Base-by-base conservation (phyloP, 192 early-diverging fungal species). In the Coemansia sp. region DNA sequence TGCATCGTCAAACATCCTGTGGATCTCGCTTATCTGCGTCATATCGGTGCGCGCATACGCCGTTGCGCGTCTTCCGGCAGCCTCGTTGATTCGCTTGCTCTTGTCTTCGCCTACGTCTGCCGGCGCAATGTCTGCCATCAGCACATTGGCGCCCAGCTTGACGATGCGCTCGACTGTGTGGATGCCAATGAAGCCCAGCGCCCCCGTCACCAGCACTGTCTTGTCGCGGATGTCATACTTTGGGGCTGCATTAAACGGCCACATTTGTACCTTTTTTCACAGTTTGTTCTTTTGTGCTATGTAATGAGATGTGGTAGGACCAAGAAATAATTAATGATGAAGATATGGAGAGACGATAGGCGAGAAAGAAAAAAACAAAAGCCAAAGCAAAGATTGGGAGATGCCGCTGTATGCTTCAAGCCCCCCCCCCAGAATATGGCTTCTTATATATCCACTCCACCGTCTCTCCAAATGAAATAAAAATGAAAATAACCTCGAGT, bases 131-230 rank as follows among this genome's bases (percentile, higher is more conserved):
- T 74, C 72, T 16, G 64, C 66, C 47, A 74, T 46, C 10, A 68
- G 22, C 7, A 74, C 72, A 12, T n/a, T 57, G 4, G 66, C 72
- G 0, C 66, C 66, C 41, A 21, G n/a, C 22, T 55, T 47, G 1
- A 74, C 9, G 2, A 74, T 9, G 3, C 47, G 61, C 48, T 39
- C 55, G 5, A 67, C 52, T 45, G 61, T 59, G 10, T 63, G 66
- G 26, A 32, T 60, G 5, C 72, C 72, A 32, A 74, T 68, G 16
- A 51, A 45, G 13, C 72, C 72, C 36, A 74, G 37, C 12, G 66
- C 72, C 16, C 72, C 72, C 3, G 72, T 74, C 40, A 74, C 66
- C 16, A 74, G 46, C n/a, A 67, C 72, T 5, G 68, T 67, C 18
- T 74, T 74, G 36, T 66, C 72, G 18, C 41, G 12, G 22, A 68